phyloP scores from a whole-genome alignment of 164 flowering plant genomes.

The Magnolia kwangsiensis region DNA sequence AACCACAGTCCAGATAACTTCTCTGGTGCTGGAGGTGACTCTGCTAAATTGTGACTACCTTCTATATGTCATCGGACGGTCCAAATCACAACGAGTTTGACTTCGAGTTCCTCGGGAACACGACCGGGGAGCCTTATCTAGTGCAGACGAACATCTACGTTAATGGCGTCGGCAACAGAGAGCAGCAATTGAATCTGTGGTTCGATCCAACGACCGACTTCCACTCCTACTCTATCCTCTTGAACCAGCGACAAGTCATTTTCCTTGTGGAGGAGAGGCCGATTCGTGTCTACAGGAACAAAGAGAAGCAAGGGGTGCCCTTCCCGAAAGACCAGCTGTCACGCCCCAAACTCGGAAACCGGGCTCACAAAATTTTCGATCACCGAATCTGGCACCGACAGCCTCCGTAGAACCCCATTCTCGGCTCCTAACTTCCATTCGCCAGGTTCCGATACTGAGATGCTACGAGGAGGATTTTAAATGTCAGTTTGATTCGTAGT shows the following conservation, averaged over 20 bases:
- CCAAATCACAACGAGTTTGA: conserved; percentile 86
- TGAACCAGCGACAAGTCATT: conserved; percentile 81
- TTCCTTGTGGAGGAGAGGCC: conserved; percentile 92
- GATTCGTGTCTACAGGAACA: conserved; percentile 64
- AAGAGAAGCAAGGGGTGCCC: conserved; percentile 67
- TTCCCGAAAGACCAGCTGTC: conserved; percentile 87
- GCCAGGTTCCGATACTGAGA: too few relatives aligned
- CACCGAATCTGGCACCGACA: too few relatives aligned
- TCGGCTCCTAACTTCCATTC: too few relatives aligned
- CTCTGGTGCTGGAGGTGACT: conserved; percentile 87
- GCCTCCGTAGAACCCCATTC: too few relatives aligned
- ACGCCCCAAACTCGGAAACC: too few relatives aligned
- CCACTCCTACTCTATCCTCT: conserved; percentile 73
- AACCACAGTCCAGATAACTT: conserved; percentile 82
- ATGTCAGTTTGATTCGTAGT: too few relatives aligned
- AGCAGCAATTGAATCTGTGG: conserved; percentile 79
- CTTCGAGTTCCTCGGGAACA: conserved; percentile 93
- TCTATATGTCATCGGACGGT: conserved; percentile 97
- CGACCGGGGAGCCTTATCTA: conserved; percentile 79
- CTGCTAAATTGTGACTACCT: conserved; percentile 97
- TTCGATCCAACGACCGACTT: conserved; percentile 89
- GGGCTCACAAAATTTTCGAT: too few relatives aligned
- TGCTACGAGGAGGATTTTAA: too few relatives aligned
- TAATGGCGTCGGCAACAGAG: conserved; percentile 94
- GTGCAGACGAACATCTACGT: conserved; percentile 87